Base-by-base conservation (phyloP, 371 early-diverging fungal genomes). In the Actinomucor elegans region DNA sequence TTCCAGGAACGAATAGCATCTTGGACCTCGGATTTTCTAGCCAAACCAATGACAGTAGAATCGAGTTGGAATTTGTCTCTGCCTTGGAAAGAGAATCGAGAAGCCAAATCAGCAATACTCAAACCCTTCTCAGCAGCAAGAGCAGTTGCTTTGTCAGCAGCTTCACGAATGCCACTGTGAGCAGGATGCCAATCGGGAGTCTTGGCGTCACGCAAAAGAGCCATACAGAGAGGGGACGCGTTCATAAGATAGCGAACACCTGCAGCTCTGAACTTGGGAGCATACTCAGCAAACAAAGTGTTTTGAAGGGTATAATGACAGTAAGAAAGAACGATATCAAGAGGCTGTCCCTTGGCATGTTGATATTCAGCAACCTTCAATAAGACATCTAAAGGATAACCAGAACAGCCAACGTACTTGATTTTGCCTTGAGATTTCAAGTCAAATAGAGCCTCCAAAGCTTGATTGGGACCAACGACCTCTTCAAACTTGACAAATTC, bases 131-230 rank as follows among this genome's bases (percentile, higher is more conserved):
- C 48, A 5, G 65, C 32, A n/a, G 79, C 64, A 0, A 81, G 32
- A 17, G 54, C 54, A 5, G 67, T 66, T 29, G 83, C 82, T 31
- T 80, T 52, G 27, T 67, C 57, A 31, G 83, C 87, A 14, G 86
- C 85, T 12, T 61, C 33, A 27, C 75, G 77, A 21, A 90, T 64
- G n/a, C 72, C 74, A 1, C 37, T 17, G 18, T 82, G 81, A 9
- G 89, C 90, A 11, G 92, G 92, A 48, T 91, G 92, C 92, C 92
- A 91, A 2, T 76, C 80, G 0, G 88, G 89, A 4, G 85, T 80
- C 10, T 68, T 69, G 0, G 66, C 70, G 14, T 75, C 68, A 35
- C 87, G 75, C 18, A 91, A 69, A 21, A 91, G 58, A 1, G 88
- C 92, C 92, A 91, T 91, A 18, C 81, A 80, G 26, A 91, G 59